Base-by-base conservation (phyloP, 345 rosid genomes). In the Balakata baccata region DNA sequence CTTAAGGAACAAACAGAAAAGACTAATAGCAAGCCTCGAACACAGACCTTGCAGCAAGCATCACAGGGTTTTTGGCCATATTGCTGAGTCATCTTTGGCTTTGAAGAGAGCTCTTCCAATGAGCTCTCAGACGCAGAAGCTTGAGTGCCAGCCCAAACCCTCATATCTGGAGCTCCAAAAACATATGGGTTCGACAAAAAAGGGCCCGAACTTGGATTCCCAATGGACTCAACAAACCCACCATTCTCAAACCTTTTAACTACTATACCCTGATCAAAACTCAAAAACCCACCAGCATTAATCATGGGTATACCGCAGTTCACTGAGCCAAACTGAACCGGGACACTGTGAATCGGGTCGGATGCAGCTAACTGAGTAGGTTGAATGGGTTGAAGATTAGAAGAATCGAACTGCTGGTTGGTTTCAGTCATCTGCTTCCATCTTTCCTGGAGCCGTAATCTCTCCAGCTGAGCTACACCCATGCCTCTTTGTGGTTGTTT, bases 401-500 rank as follows among this genome's bases (percentile, higher is more conserved):
- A 29, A 29, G 34, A 29, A 1, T 29, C 34, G 34, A 29, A 2
- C 34, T 29, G 34, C 34, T 29, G 47, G 58, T 66, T 75, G 5
- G 67, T 50, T 59, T 79, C 88, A 10, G 77, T 65, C 65, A 79
- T 67, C n/a, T 68, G 84, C 74, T 78, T 87, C 71, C 78, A 80
- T 38, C 59, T 45, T 69, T 88, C 89, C 57, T 89, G 86, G 10
- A 49, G 38, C 80, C 84, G 82, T 11, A 75, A 46, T 0, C 76
- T 77, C 83, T 94, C 97, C 7, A 94, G 94, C 76, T 86, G 82
- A 20, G 86, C 96, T 45, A 93, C 88, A 6, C 98, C 98, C 91
- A 89, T 88, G 3, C 98, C 98, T 75, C 98, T 85, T 71, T 72
- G 86, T 0, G 76, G 83, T 68, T 23, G 75, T 73, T 87, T 88